phyloP scores from a whole-genome alignment of 2,329 filamentous ascomycete species.

The Aspergillus tamarii region DNA sequence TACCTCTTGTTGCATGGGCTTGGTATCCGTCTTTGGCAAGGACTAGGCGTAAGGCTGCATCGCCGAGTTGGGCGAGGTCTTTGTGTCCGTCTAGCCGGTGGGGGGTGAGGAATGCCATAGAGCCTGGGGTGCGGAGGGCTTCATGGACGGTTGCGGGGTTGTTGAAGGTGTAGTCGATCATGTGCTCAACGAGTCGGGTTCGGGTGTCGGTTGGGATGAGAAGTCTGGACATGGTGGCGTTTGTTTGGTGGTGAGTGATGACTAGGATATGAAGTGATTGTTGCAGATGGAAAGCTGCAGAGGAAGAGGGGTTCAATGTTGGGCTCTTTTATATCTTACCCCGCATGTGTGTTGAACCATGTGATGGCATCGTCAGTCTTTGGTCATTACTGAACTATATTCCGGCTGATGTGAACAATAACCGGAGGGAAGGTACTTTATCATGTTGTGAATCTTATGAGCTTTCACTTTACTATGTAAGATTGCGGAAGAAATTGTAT shows the following conservation, averaged over 20 bases:
- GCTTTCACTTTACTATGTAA: neutral
- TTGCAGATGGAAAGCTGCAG: neutral
- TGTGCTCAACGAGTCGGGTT: neutral
- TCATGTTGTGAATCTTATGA: neutral
- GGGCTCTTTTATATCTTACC: neutral
- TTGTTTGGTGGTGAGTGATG: neutral
- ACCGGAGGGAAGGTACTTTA: neutral
- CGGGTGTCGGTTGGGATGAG: neutral
- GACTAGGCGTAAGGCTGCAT: conserved; percentile 5
- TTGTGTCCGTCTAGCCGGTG: conserved; percentile 8
- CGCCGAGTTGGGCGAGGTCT: conserved; percentile 12
- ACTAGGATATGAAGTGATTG: too few relatives aligned
- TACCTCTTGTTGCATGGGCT: neutral
- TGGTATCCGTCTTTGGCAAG: conserved; percentile 7
- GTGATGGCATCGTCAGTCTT: neutral
- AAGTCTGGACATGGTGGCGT: neutral
- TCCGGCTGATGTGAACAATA: neutral
- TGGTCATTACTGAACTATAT: too few relatives aligned
- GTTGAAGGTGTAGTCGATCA: neutral
- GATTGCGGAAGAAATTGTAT: neutral
- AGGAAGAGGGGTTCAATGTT: neutral
- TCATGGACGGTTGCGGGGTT: neutral
- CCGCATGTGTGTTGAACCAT: neutral
- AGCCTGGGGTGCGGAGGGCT: neutral
- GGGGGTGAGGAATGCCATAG: neutral